Percentiles rank a stretch among this genome's conserved stretches.
Evolutionary conservation across 345 rosid genomes (phyloP).

Genomic region (Eutrema japonicum): DNA sequence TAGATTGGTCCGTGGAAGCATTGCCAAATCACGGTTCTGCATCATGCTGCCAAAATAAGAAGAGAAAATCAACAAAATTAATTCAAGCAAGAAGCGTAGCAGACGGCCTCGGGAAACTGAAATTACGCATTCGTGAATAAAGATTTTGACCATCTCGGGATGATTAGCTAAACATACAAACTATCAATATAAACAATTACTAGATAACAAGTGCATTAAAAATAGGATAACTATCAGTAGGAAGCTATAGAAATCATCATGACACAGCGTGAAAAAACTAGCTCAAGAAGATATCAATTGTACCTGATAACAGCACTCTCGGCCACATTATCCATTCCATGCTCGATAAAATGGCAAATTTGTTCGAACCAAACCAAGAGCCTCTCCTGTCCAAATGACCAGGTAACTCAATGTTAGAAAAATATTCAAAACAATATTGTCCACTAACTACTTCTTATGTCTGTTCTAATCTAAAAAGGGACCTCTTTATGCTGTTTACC

Average conservation of each 20-base stretch:
- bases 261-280: neutral
- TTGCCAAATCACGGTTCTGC: slow-evolving; percentile 56
- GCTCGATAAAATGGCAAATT: slow-evolving; percentile 56
- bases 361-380: slow-evolving; percentile 68
- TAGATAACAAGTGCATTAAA: slow-evolving; percentile 6
- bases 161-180: slow-evolving; percentile 1
- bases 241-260: neutral
- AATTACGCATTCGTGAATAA: neutral
- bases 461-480: neutral
- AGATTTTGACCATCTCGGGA: neutral
- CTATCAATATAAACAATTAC: slow-evolving; percentile 1
- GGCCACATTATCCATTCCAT: slow-evolving; percentile 60
- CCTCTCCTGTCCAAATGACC: slow-evolving; percentile 54
- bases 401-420: slow-evolving; percentile 3
- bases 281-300: slow-evolving; percentile 16
- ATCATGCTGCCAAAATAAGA: slow-evolving; percentile 56
- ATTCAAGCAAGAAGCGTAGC: neutral
- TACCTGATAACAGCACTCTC: slow-evolving; percentile 61
- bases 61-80: neutral
- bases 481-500: slow-evolving; percentile 57
- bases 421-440: neutral
- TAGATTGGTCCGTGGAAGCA: slow-evolving; percentile 54
- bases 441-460: neutral
- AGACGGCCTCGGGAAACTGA: neutral
- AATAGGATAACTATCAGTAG: neutral